Percentiles rank a stretch among this genome's conserved stretches.
These are phyloP conservation scores for Metarhizium album DNA, from an alignment of 2,329 filamentous ascomycete genomes.

Conservation along the genomic window DNA sequence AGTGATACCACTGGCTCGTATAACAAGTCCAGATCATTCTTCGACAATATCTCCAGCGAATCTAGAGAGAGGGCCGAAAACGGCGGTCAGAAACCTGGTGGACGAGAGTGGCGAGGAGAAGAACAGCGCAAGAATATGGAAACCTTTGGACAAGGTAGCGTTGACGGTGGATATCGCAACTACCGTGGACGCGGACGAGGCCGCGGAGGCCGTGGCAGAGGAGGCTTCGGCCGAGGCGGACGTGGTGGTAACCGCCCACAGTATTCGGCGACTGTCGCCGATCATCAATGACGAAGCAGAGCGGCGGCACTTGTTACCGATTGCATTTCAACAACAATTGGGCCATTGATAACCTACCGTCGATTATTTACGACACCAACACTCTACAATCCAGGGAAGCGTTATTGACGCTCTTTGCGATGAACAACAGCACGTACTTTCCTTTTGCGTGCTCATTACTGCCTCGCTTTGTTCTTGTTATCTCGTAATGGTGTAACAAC, in stretches of 20 bases:
- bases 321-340: background rate
- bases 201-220: slow-evolving; percentile 42
- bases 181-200: slow-evolving; percentile 74
- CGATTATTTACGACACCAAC: background rate
- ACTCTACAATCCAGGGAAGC: background rate
- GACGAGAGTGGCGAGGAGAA: slow-evolving; percentile 80
- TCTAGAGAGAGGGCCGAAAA: slow-evolving; percentile 77
- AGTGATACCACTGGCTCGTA: slow-evolving; percentile 48
- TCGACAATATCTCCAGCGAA: slow-evolving; percentile 96
- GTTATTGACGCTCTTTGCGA: background rate
- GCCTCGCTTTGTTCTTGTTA: background rate
- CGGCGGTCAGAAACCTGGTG: slow-evolving; percentile 55
- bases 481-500: slow-evolving; percentile 20
- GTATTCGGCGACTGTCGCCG: slow-evolving; percentile 18
- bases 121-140: slow-evolving; percentile 95
- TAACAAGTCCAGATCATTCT: slow-evolving; percentile 85
- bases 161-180: slow-evolving; percentile 69
- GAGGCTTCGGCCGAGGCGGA: slow-evolving; percentile 28
- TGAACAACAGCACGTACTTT: background rate
- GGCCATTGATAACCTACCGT: background rate
- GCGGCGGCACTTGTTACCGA: background rate
- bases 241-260: slow-evolving; percentile 25
- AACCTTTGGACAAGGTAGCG: slow-evolving; percentile 93
- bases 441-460: background rate
- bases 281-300: slow-evolving; percentile 13